Conservation (phyloP, 2,329 filamentous ascomycete species). For the Fusarium brachygibbosum region DNA sequence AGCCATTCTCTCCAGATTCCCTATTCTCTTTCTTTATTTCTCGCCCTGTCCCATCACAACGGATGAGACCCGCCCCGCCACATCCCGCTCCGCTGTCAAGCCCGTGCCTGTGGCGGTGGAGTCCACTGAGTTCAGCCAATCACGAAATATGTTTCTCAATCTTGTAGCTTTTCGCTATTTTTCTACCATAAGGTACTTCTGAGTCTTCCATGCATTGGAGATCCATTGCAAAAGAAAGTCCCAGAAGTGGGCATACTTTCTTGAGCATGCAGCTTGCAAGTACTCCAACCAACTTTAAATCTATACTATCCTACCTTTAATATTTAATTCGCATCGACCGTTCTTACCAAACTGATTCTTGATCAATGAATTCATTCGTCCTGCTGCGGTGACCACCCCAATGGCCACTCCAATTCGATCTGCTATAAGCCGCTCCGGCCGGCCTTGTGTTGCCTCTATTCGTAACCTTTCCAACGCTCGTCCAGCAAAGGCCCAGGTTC, state of each 20-base stretch:
- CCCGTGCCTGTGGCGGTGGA: conserved; percentile 40
- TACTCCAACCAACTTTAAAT: conserved; percentile 15
- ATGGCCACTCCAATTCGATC: conserved; percentile 55
- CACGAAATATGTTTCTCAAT: background rate
- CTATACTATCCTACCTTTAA: conserved; percentile 3
- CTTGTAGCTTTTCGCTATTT: conserved; percentile 24
- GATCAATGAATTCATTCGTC: conserved; percentile 45
- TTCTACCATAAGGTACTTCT: conserved; percentile 33
- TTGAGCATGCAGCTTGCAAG: conserved; percentile 17
- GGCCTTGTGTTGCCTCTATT: conserved; percentile 42
- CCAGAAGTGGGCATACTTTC: conserved; percentile 40
- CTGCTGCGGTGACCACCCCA: conserved; percentile 48
- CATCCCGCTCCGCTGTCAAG: conserved; percentile 40
- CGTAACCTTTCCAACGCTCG: conserved; percentile 50
- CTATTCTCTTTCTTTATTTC: conserved; percentile 1
- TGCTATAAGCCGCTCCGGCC: conserved; percentile 46
- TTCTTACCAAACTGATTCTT: background rate
- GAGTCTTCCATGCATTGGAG: conserved; percentile 28
- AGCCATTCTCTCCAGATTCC: conserved; percentile 25
- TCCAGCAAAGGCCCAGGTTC: conserved; percentile 51
- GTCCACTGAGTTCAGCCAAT: conserved; percentile 17
- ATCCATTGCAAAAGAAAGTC: conserved; percentile 32
- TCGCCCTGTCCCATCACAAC: conserved; percentile 24
- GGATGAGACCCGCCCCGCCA: conserved; percentile 44
- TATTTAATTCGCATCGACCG: conserved; percentile 1